Percentiles rank a stretch among this genome's conserved stretches.
phyloP scores from a whole-genome alignment of 2,329 filamentous ascomycete genomes.

The Trichophyton benhamiae region DNA sequence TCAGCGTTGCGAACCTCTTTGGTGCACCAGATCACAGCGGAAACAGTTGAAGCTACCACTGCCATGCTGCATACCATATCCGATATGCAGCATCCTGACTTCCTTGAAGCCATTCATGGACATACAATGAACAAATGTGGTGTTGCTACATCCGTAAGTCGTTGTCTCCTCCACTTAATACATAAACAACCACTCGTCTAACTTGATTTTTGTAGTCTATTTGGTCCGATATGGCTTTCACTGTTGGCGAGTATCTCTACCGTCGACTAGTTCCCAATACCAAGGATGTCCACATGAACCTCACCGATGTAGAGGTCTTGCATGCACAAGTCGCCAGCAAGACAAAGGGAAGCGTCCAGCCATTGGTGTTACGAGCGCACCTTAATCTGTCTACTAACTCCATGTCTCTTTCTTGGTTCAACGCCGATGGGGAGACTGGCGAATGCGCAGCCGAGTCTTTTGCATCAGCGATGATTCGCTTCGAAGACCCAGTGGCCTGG shows the following conservation, averaged over 20 bases:
- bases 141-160: not conserved
- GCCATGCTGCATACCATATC: conserved; percentile 37
- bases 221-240: not conserved
- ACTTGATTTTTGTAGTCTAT: not conserved
- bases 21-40: not conserved
- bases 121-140: not conserved
- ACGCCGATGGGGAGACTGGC: not conserved
- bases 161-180: not conserved
- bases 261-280: not conserved
- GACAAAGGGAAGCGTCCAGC: not conserved
- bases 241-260: not conserved
- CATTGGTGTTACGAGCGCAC: not conserved
- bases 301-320: not conserved
- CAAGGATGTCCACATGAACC: not conserved
- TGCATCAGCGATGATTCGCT: conserved; percentile 3
- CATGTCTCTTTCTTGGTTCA: not conserved
- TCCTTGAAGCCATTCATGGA: not conserved
- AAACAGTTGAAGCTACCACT: conserved; percentile 40
- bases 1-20: not conserved
- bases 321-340: not conserved
- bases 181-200: not conserved
- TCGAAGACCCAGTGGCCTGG: conserved; percentile 13
- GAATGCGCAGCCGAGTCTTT: conserved; percentile 2
- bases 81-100: not conserved
- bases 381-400: not conserved